Percentiles rank a stretch among this genome's conserved stretches.
phyloP scores from a whole-genome alignment of 2,329 filamentous ascomycete genomes.

The Arthroderma sp. region DNA sequence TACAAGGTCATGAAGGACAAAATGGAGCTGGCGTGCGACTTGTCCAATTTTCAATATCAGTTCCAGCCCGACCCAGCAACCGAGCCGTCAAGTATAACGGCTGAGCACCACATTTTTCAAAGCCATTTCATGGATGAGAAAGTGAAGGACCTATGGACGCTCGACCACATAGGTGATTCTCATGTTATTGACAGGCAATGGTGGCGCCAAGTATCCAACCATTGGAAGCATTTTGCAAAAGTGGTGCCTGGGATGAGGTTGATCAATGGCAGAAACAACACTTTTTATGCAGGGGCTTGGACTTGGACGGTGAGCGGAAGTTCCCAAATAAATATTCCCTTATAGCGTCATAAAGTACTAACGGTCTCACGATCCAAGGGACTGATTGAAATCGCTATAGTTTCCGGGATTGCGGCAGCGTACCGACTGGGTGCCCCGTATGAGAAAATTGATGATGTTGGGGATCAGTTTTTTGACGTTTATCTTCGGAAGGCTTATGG shows the following conservation, averaged over 20 bases:
- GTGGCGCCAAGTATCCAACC: slow-evolving; percentile 51
- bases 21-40: slow-evolving; percentile 55
- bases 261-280: slow-evolving; percentile 51
- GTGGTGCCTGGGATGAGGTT: slow-evolving; percentile 61
- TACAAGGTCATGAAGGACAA: slow-evolving; percentile 41
- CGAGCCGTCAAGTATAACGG: slow-evolving; percentile 15
- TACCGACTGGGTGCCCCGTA: slow-evolving; percentile 56
- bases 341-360: no score
- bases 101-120: slow-evolving; percentile 54
- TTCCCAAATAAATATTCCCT: no score
- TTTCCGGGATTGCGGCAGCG: slow-evolving; percentile 57
- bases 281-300: slow-evolving; percentile 53
- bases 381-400: slow-evolving; percentile 55
- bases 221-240: slow-evolving; percentile 46
- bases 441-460: slow-evolving; percentile 21
- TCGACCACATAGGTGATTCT: slow-evolving; percentile 41
- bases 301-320: slow-evolving; percentile 46
- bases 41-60: slow-evolving; percentile 62
- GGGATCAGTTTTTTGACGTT: slow-evolving; percentile 20
- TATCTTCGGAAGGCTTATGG: slow-evolving; percentile 15
- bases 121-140: slow-evolving; percentile 49
- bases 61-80: slow-evolving; percentile 35
- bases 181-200: slow-evolving; percentile 47
- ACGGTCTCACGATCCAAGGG: slow-evolving; percentile 13
- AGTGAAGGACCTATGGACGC: slow-evolving; percentile 44